Evolutionary conservation across 805 yeast genomes (phyloP), one percentile per base, ranked within the genome.

Genomic region (Kockiozyma suomiensis): DNA sequence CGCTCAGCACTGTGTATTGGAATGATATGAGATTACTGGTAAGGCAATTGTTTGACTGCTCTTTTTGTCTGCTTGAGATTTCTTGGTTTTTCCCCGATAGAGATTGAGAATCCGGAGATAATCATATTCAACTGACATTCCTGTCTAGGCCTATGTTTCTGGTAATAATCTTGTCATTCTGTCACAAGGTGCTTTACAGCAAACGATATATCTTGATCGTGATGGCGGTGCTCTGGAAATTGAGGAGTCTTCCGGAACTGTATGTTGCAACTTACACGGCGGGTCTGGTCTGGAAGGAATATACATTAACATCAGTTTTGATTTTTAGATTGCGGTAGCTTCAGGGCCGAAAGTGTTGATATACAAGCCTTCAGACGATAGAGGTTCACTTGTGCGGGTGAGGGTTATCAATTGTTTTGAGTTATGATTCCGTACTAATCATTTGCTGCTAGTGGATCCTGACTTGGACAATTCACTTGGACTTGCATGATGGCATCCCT

Each of bases 141-240:
- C 32, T 46, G 28, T 21, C 2, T 26, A 74, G 74, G 85, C 84
- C 1, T 93, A 93, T 71, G 88, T 91, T 59, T 89, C 97, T 0
- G 97, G 97, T 0, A 90, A 90, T 74, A 90, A 90, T 71, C 77
- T 93, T 66, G 87, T 93, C 35, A 80, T 88, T 3, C 70, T 85
- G 2, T 78, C 86, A 6, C 79, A 79, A 49, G 75, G 79, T 59
- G 73, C 75, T 25, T 75, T 86, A 61, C 74, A 91, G 17, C 98
- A 93, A 72, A 90, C 97, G 0, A 75, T 90, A 1, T 88, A 88
- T 67, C 76, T 90, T 23, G 85, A 84, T 10, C 63, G 76, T 1
- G 96, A 89, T 69, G 85, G 93, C 17, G 69, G 70, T 25, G 83
- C 87, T 0, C 85, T 91, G 3, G 86, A 84, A 59, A 79, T 92